Conservation (phyloP, 1,284 basidiomycete genomes). For the Irpex sp. region DNA sequence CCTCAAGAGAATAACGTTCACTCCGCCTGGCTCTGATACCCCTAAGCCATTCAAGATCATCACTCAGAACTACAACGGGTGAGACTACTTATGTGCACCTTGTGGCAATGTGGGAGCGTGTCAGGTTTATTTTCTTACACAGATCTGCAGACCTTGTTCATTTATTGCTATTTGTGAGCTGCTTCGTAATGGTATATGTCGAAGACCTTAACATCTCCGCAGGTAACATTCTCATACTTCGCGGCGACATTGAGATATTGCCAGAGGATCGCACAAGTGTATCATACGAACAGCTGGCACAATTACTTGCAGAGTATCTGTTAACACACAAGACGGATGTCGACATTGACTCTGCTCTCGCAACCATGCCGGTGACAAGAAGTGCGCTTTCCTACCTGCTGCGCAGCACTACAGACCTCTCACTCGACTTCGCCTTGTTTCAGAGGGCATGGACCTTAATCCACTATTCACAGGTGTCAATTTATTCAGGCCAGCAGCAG, state of each 20-base stretch:
- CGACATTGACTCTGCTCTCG: conserved; percentile 76
- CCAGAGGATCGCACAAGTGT: conserved; percentile 65
- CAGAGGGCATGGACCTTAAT: conserved; percentile 85
- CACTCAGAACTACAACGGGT: conserved; percentile 82
- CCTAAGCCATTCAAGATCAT: conserved; percentile 57
- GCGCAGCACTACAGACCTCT: not conserved
- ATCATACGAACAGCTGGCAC: conserved; percentile 81
- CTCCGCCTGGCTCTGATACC: conserved; percentile 29
- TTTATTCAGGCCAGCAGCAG: conserved; percentile 61
- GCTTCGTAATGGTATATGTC: conserved; percentile 2
- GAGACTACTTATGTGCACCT: conserved; percentile 23
- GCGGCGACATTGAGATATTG: conserved; percentile 70
- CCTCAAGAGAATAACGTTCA: conserved; percentile 67
- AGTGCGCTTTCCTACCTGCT: conserved; percentile 40
- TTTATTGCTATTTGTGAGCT: conserved; percentile 82
- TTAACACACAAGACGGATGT: conserved; percentile 55
- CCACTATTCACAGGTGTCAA: conserved; percentile 70
- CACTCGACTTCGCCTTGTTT: not conserved
- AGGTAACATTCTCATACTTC: conserved; percentile 84
- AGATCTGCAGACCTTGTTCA: conserved; percentile 69
- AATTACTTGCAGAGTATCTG: conserved; percentile 81
- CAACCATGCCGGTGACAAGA: conserved; percentile 79
- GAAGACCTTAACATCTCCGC: not conserved
- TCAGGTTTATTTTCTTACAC: conserved; percentile 5
- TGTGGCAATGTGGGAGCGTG: not conserved